Base-by-base conservation (phyloP, 2,329 filamentous ascomycete species). In the Gaeumannomyces sp. region DNA sequence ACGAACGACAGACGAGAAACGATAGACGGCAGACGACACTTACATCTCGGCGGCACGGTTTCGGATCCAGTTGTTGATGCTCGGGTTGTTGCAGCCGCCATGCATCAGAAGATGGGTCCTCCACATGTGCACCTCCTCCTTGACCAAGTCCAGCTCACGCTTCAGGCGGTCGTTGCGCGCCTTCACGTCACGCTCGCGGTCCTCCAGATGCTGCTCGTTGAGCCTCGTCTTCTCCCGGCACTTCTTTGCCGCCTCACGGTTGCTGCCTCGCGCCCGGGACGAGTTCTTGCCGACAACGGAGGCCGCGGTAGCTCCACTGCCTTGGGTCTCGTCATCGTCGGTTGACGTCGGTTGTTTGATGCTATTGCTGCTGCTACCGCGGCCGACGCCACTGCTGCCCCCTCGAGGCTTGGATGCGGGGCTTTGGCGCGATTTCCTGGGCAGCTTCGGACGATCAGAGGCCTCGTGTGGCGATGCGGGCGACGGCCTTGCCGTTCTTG, bases 41-140 rank as follows among this genome's bases (percentile, higher is more conserved):
- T 45, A 64, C 62, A 59, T 59, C 53, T 59, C 56, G 29, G 31
- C 56, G 25, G 62, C 62, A 19, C 62, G 56, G 33, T 27, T 22
- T 5, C 8, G 59, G n/a, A 64, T 59, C 62, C 62, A 64, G 53
- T 59, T 64, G 56, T 59, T 64, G 56, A 64, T 64, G 62, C 56
- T 59, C 28, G 31, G 31, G 33, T 64, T 57, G 31, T 59, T n/a
- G 56, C 62, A 64, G 13, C 38, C 13, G 31, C 29, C 62, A 27
- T 64, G 62, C 11, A 25, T 28, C 29, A 64, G 56, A 6, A 64
- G 28, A 25, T 27, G 29, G n/a, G 28, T 57, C 57, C 53, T 57
- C 62, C 53, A 59, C 31, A 38, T 31, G n/a, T 33, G 8, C 11
- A 35, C 62, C 33, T 64, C 62, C 27, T 33, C 31, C 7, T 38